Base-by-base conservation (phyloP, 163 green algal genomes). In the Chlorella variabilis region DNA sequence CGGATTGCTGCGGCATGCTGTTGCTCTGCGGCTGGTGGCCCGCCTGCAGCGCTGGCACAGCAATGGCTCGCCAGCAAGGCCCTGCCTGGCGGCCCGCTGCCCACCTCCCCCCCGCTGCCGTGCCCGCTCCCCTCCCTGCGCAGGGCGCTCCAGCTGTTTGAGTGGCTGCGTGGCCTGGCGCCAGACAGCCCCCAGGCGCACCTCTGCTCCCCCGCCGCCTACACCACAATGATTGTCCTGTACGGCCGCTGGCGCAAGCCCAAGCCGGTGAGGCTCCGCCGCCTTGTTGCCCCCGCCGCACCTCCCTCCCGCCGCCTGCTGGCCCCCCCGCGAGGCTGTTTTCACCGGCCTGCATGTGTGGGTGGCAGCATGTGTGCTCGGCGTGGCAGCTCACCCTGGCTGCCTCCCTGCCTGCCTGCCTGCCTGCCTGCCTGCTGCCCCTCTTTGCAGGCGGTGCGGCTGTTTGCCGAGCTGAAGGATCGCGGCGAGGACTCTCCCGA, bases 131-230 rank as follows among this genome's bases (percentile, higher is more conserved):
- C 48, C 17, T 61, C 3, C 48, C 9, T 69, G 51, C 15, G 38
- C 79, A 88, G 82, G 75, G 75, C 82, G 7, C 65, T 86, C 48
- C 78, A 90, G 82, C 78, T 90, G 45, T 90, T 88, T 75, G 85
- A 87, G 34, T 90, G 82, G 82, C 71, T 87, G 78, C 67, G 82
- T 0, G 31, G 23, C 1, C 69, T 86, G 69, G 69, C 75, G 2
- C 39, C 76, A 2, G 75, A 79, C 29, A 49, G 75, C 38, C 67
- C 54, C 13, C 69, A 86, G 33, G 49, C 62, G 17, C 48, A 54
- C 11, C 79, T 90, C 36, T 86, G 75, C 78, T 58, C 77, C 34
- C 51, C 63, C 0, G 54, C n/a, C 48, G n/a, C 77, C 2, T 87
- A 83, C 34, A 58, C 78, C 29, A 65, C 81, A 66, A 85, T 89